phyloP scores from a whole-genome alignment of 1,284 basidiomycete genomes.

The Ceratobasidium sp. region DNA sequence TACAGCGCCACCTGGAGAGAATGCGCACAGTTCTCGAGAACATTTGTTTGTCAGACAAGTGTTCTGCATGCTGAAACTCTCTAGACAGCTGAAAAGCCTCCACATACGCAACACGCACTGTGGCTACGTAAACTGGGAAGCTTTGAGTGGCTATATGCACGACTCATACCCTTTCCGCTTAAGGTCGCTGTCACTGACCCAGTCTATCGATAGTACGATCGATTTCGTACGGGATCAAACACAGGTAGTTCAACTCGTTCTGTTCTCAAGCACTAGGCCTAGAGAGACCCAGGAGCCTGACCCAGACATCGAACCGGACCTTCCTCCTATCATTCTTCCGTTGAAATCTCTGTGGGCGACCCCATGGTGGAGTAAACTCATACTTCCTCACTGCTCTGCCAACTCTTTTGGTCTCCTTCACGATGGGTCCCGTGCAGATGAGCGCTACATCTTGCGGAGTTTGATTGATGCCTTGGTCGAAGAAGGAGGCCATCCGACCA shows the following conservation, averaged over 20 bases:
- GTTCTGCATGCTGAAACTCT: background rate
- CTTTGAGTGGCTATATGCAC: background rate
- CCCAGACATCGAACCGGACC: background rate
- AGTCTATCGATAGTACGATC: background rate
- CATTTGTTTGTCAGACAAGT: background rate
- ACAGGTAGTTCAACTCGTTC: background rate
- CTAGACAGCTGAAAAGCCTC: background rate
- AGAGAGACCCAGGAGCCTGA: background rate
- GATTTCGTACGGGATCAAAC: slow-evolving; percentile 11
- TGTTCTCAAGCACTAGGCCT: background rate
- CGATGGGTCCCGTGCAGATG: background rate
- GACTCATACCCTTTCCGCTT: slow-evolving; percentile 4
- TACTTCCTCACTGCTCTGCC: slow-evolving; percentile 3
- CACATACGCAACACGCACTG: background rate
- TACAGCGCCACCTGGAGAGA: background rate
- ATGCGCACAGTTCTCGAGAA: background rate
- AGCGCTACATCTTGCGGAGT: background rate
- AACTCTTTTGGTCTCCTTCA: slow-evolving; percentile 9
- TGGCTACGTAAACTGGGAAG: background rate
- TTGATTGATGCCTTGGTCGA: background rate
- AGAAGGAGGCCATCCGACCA: background rate
- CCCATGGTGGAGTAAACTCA: background rate
- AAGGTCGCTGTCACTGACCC: background rate
- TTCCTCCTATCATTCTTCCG: background rate
- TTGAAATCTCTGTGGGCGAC: slow-evolving; percentile 9